Evolutionary conservation across 192 early-diverging fungal genomes (phyloP).

Genomic region (Coemansia sp.): DNA sequence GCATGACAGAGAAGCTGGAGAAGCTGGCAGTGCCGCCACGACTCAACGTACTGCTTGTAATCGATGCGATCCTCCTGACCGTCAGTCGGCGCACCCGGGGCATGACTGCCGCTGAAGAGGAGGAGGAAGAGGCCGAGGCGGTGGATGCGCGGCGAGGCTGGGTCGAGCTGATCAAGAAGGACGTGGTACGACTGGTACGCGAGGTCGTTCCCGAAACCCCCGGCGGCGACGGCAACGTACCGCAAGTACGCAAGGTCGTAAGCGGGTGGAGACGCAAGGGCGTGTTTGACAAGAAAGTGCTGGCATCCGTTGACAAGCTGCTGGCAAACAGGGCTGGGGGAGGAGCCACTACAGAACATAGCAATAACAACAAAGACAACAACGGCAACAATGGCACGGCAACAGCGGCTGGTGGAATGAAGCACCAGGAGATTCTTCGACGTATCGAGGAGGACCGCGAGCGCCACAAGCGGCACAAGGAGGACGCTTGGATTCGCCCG

Average conservation of each 20-base stretch:
- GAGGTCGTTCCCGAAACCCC: constrained; percentile 41
- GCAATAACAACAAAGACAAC: no score
- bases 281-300: constrained; percentile 16
- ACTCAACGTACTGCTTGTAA: constrained; percentile 50
- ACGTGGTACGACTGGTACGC: constrained; percentile 27
- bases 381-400: background rate
- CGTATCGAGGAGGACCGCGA: constrained; percentile 62
- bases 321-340: constrained; percentile 24
- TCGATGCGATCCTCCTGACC: constrained; percentile 49
- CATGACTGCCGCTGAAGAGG: background rate
- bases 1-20: constrained; percentile 54
- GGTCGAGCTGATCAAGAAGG: constrained; percentile 35
- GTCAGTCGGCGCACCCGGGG: background rate
- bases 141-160: constrained; percentile 10
- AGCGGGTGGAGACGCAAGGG: constrained; percentile 35
- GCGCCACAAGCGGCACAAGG: constrained; percentile 56
- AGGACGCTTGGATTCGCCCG: constrained; percentile 58
- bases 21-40: constrained; percentile 43
- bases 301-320: constrained; percentile 25
- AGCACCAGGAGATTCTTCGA: constrained; percentile 52
- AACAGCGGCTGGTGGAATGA: constrained; percentile 24
- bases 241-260: constrained; percentile 36
- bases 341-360: background rate
- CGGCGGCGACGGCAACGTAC: constrained; percentile 49
- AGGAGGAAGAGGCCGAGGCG: constrained; percentile 3